Conservation (phyloP, 331 rosid genomes). For the Prunus yedoensis region DNA sequence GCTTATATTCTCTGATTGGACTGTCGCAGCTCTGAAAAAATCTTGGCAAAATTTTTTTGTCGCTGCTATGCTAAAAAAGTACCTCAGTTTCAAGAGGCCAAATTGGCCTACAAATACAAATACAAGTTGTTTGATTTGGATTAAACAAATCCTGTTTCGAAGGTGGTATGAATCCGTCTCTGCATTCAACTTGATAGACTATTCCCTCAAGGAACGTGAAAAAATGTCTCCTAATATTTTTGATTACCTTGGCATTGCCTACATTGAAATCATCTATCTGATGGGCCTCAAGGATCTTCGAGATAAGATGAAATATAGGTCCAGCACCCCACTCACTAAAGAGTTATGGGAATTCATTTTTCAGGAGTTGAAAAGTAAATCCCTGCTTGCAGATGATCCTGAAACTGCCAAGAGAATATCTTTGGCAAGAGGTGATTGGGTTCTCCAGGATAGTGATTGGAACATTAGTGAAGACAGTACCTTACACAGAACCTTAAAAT, state of each 20-base stretch:
- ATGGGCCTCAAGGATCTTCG: constrained; percentile 30
- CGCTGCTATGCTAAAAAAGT: not conserved
- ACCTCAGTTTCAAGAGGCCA: constrained; percentile 9
- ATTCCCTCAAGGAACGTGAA: constrained; percentile 18
- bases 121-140: not conserved
- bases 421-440: constrained; percentile 38
- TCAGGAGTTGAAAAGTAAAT: not conserved
- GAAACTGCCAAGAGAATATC: constrained; percentile 33
- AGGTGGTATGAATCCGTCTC: constrained; percentile 33
- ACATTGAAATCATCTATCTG: not conserved
- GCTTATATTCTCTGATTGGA: constrained; percentile 21
- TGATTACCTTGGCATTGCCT: not conserved
- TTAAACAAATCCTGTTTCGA: constrained; percentile 2
- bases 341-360: constrained; percentile 37
- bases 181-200: constrained; percentile 27
- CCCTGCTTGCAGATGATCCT: constrained; percentile 30
- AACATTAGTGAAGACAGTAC: accelerated
- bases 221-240: not conserved
- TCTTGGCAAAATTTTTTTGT: not conserved
- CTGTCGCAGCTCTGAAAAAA: not conserved
- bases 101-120: not conserved
- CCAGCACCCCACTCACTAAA: not conserved
- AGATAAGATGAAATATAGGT: constrained; percentile 14
- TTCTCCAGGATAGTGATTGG: constrained; percentile 14
- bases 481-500: not conserved